phyloP scores from a whole-genome alignment of 805 yeast species.

The Candida dendrica region DNA sequence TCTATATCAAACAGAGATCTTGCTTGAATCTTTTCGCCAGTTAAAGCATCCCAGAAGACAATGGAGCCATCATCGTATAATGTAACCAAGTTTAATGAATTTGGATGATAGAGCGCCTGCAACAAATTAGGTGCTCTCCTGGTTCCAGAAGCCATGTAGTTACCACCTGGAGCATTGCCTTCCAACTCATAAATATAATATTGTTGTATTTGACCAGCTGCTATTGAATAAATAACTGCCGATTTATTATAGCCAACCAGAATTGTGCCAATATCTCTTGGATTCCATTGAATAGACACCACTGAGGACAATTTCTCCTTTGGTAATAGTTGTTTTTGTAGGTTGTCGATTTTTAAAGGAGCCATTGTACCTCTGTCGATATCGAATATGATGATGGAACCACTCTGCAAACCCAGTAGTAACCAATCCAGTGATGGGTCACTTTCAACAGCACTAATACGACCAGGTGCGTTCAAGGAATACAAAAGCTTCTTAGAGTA shows the following conservation, averaged over 20 bases:
- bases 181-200: conserved; percentile 56
- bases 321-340: conserved; percentile 56
- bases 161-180: conserved; percentile 69
- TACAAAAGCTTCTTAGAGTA: conserved; percentile 54
- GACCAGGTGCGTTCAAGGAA: conserved; percentile 54
- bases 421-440: conserved; percentile 92
- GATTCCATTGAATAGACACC: conserved; percentile 67
- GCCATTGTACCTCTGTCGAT: conserved; percentile 70
- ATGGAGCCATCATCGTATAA: conserved; percentile 77
- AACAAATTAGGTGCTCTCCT: conserved; percentile 33
- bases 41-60: conserved; percentile 88
- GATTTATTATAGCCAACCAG: conserved; percentile 65
- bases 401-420: conserved; percentile 72
- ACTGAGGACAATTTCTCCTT: conserved; percentile 59
- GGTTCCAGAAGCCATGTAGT: conserved; percentile 24
- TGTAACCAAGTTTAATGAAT: conserved; percentile 78
- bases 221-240: conserved; percentile 63
- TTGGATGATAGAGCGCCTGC: conserved; percentile 82
- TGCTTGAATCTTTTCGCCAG: conserved; percentile 69
- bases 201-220: conserved; percentile 49
- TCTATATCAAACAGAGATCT: conserved; percentile 61
- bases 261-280: conserved; percentile 78
- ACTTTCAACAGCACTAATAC: conserved; percentile 59
- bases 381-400: conserved; percentile 65
- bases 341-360: conserved; percentile 58